Percentiles rank a stretch among this genome's conserved stretches.
These are phyloP conservation scores for Helminthosporium solani DNA, from an alignment of 2,329 filamentous ascomycete species.

Conservation along the genomic window DNA sequence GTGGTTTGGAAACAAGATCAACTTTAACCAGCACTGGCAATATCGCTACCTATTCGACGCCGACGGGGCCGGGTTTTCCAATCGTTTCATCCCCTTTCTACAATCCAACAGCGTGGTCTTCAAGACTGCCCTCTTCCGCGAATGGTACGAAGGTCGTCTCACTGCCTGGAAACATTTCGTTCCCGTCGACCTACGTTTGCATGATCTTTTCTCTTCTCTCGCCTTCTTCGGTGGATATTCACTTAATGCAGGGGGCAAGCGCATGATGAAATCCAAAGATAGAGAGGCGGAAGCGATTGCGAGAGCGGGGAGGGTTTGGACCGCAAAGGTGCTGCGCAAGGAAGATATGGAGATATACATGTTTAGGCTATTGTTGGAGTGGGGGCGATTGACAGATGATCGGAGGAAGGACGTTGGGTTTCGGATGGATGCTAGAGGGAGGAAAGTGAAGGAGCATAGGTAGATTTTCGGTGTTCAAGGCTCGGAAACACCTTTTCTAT, in stretches of 20 bases:
- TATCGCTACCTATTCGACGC: constrained; percentile 72
- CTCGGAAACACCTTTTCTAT: too few relatives aligned
- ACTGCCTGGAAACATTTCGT: constrained; percentile 79
- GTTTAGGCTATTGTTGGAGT: constrained; percentile 75
- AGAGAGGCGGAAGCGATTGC: constrained; percentile 38
- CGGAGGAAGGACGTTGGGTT: constrained; percentile 37
- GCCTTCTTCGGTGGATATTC: constrained; percentile 62
- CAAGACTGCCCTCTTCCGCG: constrained; percentile 69
- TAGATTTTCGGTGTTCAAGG: neutral
- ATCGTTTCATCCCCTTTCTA: constrained; percentile 65
- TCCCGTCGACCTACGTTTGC: constrained; percentile 71
- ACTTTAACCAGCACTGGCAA: constrained; percentile 61
- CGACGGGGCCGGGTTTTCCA: constrained; percentile 67
- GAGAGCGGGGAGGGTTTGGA: constrained; percentile 32
- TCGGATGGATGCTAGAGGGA: constrained; percentile 16
- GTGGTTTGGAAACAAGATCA: constrained; percentile 45
- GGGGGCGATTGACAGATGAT: constrained; percentile 46
- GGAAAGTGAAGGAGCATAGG: constrained; percentile 6
- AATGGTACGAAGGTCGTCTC: constrained; percentile 77
- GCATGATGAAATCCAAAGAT: constrained; percentile 26
- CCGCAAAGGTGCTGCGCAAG: constrained; percentile 38
- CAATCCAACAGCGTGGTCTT: constrained; percentile 68
- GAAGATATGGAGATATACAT: constrained; percentile 77
- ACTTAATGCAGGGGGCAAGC: constrained; percentile 23
- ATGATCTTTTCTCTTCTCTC: constrained; percentile 71